These are phyloP conservation scores for Hanseniaspora mollemarum DNA, from an alignment of 805 yeast species.

Conservation along the genomic window DNA sequence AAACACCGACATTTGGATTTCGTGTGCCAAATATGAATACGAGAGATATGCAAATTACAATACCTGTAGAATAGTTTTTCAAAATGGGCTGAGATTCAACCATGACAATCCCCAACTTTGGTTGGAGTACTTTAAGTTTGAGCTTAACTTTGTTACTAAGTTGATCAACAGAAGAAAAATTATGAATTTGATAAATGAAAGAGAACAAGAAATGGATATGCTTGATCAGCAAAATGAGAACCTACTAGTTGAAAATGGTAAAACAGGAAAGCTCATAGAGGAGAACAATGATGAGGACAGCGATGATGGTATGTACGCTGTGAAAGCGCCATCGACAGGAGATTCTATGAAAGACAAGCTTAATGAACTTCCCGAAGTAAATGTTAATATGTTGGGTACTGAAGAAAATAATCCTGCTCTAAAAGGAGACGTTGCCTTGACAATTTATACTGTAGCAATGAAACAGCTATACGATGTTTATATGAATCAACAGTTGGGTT, in stretches of 20 bases:
- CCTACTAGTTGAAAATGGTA: conserved; percentile 19
- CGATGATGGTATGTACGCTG: conserved; percentile 28
- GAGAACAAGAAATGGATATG: conserved; percentile 49
- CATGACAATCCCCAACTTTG: conserved; percentile 61
- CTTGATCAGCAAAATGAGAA: conserved; percentile 28
- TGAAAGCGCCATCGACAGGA: conserved; percentile 39
- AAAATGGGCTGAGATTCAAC: conserved; percentile 75
- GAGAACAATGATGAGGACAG: conserved; percentile 27
- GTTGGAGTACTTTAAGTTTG: conserved; percentile 80
- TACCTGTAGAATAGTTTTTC: conserved; percentile 78
- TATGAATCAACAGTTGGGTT: conserved; percentile 28
- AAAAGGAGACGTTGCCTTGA: conserved; percentile 58
- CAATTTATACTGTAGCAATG: conserved; percentile 59
- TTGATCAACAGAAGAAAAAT: conserved; percentile 73
- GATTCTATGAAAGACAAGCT: conserved; percentile 53
- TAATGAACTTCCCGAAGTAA: conserved; percentile 73
- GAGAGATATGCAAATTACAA: conserved; percentile 79
- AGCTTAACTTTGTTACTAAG: conserved; percentile 73
- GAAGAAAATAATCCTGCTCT: conserved; percentile 75
- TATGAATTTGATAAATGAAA: conserved; percentile 63
- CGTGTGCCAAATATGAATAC: conserved; percentile 88
- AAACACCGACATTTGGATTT: conserved; percentile 80
- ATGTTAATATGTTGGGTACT: conserved; percentile 71
- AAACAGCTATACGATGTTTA: conserved; percentile 33
- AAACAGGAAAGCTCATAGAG: conserved; percentile 18